phyloP scores from a whole-genome alignment of 176 grass and related monocot species.

The Bonia amplexicaulis region DNA sequence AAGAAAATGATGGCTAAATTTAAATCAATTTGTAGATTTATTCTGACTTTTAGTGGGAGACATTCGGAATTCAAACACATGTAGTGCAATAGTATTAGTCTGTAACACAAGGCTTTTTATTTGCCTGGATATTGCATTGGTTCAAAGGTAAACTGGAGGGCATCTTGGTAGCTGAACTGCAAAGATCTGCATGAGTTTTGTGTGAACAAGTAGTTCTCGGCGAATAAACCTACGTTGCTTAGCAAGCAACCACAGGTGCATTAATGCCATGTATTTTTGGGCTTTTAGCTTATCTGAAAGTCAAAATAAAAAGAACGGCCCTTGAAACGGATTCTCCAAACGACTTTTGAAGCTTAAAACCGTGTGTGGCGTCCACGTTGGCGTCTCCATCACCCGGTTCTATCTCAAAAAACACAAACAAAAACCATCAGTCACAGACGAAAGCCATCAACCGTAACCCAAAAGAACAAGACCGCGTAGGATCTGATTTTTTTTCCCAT shows the following conservation, averaged over 20 bases:
- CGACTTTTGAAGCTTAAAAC: no score
- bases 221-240: neutral
- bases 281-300: no score
- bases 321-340: no score
- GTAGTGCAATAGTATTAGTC: neutral
- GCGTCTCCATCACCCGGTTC: no score
- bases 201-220: neutral
- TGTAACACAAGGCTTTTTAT: neutral
- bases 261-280: no score
- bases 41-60: neutral
- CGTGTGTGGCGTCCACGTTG: fast-evolving
- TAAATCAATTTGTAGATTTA: neutral
- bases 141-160: neutral
- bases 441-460: no score
- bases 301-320: no score
- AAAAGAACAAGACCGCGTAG: no score
- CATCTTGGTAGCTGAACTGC: neutral
- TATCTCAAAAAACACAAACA: no score
- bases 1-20: neutral
- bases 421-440: no score
- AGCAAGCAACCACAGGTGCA: neutral
- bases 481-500: neutral
- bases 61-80: neutral
- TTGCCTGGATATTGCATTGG: neutral
- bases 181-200: neutral